Percentiles rank a stretch among this genome's conserved stretches.
Conservation (phyloP, 345 rosid genomes). For the Gossypium australe region DNA sequence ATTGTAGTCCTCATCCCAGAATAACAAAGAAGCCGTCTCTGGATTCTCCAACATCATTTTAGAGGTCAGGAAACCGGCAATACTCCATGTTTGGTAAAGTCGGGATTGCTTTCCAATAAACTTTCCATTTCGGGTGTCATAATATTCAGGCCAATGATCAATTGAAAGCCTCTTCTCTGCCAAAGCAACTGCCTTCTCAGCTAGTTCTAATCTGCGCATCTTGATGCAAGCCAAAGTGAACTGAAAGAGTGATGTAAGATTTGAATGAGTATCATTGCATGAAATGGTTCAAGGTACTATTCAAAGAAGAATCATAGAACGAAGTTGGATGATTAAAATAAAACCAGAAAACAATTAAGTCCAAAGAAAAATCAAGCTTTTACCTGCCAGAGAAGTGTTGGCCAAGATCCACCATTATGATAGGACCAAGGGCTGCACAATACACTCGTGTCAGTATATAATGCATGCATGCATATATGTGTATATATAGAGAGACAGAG, state of each 20-base stretch:
- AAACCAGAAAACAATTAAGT: not conserved
- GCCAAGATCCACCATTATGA: slow-evolving; percentile 99
- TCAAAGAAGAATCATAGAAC: not conserved
- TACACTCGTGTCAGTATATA: slow-evolving; percentile 7
- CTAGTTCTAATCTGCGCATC: slow-evolving; percentile 30
- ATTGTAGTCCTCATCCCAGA: slow-evolving; percentile 93
- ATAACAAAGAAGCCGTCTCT: slow-evolving; percentile 62
- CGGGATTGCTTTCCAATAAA: slow-evolving; percentile 91
- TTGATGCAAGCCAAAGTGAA: not conserved
- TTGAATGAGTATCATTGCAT: not conserved
- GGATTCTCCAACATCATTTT: slow-evolving; percentile 75
- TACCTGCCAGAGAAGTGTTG: slow-evolving; percentile 98
- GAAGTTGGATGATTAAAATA: not conserved
- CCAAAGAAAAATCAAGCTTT: slow-evolving; percentile 15
- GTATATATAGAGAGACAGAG: not conserved
- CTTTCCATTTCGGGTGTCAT: slow-evolving; percentile 76
- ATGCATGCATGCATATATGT: not conserved
- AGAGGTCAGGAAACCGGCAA: slow-evolving; percentile 82
- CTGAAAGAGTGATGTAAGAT: not conserved
- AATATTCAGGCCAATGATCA: slow-evolving; percentile 83
- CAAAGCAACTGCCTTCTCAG: slow-evolving; percentile 66
- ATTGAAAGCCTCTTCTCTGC: slow-evolving; percentile 73
- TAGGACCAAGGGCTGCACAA: slow-evolving; percentile 90
- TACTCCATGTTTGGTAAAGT: slow-evolving; percentile 85
- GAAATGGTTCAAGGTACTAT: not conserved